Evolutionary conservation across 2,329 filamentous ascomycete species (phyloP).

Genomic region (Orbilia brochopaga): DNA sequence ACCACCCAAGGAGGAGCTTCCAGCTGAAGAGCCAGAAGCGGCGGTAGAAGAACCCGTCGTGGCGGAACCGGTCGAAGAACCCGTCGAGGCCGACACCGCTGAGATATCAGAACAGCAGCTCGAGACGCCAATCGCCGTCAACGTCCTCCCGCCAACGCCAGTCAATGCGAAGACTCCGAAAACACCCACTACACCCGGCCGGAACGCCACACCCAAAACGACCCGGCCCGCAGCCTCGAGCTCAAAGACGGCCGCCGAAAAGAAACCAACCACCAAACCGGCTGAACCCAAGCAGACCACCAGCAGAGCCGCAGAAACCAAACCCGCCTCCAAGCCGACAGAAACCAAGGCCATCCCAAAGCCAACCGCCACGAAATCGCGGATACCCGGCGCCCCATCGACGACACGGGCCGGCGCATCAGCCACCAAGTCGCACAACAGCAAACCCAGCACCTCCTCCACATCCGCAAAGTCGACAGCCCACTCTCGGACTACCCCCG

Average conservation of each 20-base stretch:
- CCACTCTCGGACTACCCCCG: constrained; percentile 2
- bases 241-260: constrained; percentile 17
- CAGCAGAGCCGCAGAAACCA: constrained; percentile 2
- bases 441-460: constrained; percentile 21
- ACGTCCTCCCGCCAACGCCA: constrained; percentile 42
- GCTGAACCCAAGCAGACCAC: constrained; percentile 21
- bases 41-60: background rate
- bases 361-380: constrained; percentile 9
- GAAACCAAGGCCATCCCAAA: background rate
- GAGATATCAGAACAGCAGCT: background rate
- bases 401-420: constrained; percentile 12
- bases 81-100: background rate
- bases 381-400: constrained; percentile 16
- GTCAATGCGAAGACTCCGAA: constrained; percentile 19
- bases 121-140: constrained; percentile 33
- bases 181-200: constrained; percentile 3
- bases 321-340: background rate
- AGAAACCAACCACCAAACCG: constrained; percentile 10
- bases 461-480: constrained; percentile 17
- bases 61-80: constrained; percentile 5
- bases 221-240: constrained; percentile 1
- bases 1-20: constrained; percentile 13
- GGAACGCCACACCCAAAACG: background rate
- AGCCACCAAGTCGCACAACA: constrained; percentile 17
- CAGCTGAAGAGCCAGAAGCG: background rate